These are phyloP conservation scores for Jasminum sambac DNA, from an alignment of 257 asterid genomes.

Conservation along the genomic window DNA sequence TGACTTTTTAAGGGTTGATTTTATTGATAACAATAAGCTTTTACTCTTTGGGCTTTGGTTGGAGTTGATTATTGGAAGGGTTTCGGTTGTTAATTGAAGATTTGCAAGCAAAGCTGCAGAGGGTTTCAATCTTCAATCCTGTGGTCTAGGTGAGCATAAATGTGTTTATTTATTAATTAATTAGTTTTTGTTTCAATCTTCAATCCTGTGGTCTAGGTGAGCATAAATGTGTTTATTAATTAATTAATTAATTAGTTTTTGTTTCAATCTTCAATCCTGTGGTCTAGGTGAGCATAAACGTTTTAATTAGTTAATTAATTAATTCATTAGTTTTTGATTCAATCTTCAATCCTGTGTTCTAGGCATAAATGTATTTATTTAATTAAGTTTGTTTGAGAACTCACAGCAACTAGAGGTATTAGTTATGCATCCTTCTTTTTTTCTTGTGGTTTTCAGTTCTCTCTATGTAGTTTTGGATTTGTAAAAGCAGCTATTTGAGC, in stretches of 20 bases:
- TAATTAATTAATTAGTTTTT: constrained; percentile 5
- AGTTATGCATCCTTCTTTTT: neutral
- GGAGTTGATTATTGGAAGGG: constrained; percentile 25
- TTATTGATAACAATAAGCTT: constrained; percentile 21
- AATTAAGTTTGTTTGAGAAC: neutral
- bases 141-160: constrained; percentile 38
- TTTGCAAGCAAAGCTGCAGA: constrained; percentile 20
- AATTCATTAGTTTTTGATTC: constrained; percentile 12
- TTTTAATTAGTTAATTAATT: constrained; percentile 5
- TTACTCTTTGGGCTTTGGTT: constrained; percentile 37
- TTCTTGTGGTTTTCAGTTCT: neutral
- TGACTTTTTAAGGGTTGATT: constrained; percentile 23
- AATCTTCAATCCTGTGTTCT: constrained; percentile 29
- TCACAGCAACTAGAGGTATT: neutral
- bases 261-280: constrained; percentile 29
- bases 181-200: constrained; percentile 20
- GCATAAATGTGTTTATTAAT: neutral
- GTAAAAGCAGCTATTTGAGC: neutral
- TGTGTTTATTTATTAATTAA: neutral
- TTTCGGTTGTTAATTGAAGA: constrained; percentile 24
- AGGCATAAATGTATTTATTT: constrained; percentile 21
- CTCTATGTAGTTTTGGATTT: neutral
- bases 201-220: constrained; percentile 39
- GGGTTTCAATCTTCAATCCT: constrained; percentile 30
- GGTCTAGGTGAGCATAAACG: constrained; percentile 36